Evolutionary conservation across 75 land plant species (phyloP).

Genomic region (Adiantum capillusveneris): DNA sequence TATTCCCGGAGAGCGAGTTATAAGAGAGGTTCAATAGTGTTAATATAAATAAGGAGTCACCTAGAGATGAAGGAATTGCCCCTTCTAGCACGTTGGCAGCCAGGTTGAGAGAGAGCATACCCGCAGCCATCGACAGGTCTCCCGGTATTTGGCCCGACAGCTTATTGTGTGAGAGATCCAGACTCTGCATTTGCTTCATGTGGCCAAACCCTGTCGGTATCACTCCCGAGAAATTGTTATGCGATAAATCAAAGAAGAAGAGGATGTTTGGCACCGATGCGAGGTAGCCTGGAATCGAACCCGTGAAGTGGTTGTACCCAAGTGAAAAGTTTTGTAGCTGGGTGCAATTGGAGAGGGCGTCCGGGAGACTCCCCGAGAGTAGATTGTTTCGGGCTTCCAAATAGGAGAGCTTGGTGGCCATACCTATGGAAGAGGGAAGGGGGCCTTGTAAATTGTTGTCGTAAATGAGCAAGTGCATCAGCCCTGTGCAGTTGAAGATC

Average conservation of each 20-base stretch:
- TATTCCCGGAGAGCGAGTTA: conserved; percentile 39
- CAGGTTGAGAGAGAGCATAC: conserved; percentile 21
- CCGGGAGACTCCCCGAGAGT: conserved; percentile 1
- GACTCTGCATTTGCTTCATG: conserved; percentile 13
- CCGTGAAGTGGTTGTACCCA: not conserved
- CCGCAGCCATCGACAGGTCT: conserved; percentile 13
- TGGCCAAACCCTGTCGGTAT: conserved; percentile 11
- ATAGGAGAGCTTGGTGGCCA: not conserved
- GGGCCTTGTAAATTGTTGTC: conserved; percentile 33
- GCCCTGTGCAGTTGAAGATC: conserved; percentile 32
- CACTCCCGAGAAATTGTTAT: conserved; percentile 17
- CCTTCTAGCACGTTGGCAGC: conserved; percentile 3
- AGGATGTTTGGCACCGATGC: not conserved
- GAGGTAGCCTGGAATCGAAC: not conserved
- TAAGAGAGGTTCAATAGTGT: conserved; percentile 3
- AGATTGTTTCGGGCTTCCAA: not conserved
- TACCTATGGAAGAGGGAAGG: conserved; percentile 35
- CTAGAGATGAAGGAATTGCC: not conserved
- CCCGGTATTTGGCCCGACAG: conserved; percentile 32
- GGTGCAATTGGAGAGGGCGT: conserved; percentile 5
- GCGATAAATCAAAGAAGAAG: conserved; percentile 12
- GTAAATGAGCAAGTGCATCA: conserved; percentile 39
- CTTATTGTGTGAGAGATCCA: conserved; percentile 21
- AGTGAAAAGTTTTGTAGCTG: conserved; percentile 1
- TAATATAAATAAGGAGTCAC: not conserved